A percentile compares a stretch with the other conserved stretches of the same genome.
Evolutionary conservation across 164 flowering plant genomes (phyloP).

Genomic region (Aristolochia contorta): DNA sequence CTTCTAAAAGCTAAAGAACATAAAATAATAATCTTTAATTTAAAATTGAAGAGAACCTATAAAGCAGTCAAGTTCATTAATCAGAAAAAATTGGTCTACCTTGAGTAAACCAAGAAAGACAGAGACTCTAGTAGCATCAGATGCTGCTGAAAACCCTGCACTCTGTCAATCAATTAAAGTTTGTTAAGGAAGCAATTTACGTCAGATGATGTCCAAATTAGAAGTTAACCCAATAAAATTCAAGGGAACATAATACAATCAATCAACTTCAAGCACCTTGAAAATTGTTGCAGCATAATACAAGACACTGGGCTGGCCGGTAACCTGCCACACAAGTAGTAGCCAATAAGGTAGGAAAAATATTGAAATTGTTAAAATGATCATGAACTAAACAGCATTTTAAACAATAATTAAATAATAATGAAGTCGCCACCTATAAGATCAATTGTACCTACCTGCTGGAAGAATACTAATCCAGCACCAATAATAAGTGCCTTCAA

Average conservation of each 20-base stretch:
- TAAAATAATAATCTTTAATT: too few species aligned
- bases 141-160: constrained; percentile 95
- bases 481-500: constrained; percentile 85
- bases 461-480: constrained; percentile 78
- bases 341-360: background rate
- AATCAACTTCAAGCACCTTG: constrained; percentile 37
- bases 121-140: constrained; percentile 93
- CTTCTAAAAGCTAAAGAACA: too few species aligned
- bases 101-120: constrained; percentile 78
- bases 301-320: constrained; percentile 97
- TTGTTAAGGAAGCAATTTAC: constrained; percentile 6
- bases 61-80: background rate
- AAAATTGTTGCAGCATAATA: constrained; percentile 94
- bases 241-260: background rate
- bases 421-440: background rate
- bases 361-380: background rate
- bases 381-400: background rate
- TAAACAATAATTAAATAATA: background rate
- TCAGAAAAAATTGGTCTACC: constrained; percentile 30
- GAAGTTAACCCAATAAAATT: background rate
- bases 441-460: constrained; percentile 82
- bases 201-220: background rate
- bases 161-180: constrained; percentile 31
- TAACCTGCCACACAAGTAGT: constrained; percentile 49
- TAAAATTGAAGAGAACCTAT: too few species aligned